Evolutionary conservation across 441 rosid species (phyloP), one percentile per base, ranked within the genome.

Genomic region (Breynia disticha): DNA sequence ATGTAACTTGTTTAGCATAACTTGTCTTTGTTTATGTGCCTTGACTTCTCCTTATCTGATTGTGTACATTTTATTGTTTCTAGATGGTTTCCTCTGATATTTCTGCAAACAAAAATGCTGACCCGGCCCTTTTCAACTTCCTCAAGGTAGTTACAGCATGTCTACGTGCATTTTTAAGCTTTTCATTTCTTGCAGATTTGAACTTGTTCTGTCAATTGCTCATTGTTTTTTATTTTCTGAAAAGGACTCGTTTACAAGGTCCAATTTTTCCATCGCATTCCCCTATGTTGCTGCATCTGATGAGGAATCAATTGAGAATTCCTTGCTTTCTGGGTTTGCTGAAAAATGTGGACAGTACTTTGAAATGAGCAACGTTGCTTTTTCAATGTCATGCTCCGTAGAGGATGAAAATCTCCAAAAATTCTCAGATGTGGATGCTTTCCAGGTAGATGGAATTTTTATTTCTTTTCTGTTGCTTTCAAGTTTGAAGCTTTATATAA

Each of bases 261-360:
- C 97, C 64, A 93, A 84, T 64, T 82, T 82, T 68, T 91, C 98
- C 59, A 57, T 88, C 90, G 98, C 91, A 24, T 93, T 88, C 67
- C 98, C 97, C 13, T 93, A 81, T 54, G 79, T 93, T 68, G 60
- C 78, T 66, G 64, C 85, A 42, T 73, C 87, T 16, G 79, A 76
- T 64, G 82, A 79, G 63, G 86, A 84, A 68, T 67, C 82, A 44
- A 74, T 88, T 79, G 95, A 82, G 71, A 75, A 39, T 60, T 67
- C 73, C 24, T 76, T 91, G 73, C 67, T 88, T 70, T 78, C 84
- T 35, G 84, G 80, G 39, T 83, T 91, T 55, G 65, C 63, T 16
- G 80, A 86, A 68, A 77, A 83, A 52, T 88, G 98, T 62, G 77
- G 79, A 18, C 42, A 65, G 52, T 77, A 66, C 57, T 69, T 75